These are phyloP conservation scores for Chenopodium quinoa DNA, from an alignment of 148 eudicot species.

Conservation along the genomic window DNA sequence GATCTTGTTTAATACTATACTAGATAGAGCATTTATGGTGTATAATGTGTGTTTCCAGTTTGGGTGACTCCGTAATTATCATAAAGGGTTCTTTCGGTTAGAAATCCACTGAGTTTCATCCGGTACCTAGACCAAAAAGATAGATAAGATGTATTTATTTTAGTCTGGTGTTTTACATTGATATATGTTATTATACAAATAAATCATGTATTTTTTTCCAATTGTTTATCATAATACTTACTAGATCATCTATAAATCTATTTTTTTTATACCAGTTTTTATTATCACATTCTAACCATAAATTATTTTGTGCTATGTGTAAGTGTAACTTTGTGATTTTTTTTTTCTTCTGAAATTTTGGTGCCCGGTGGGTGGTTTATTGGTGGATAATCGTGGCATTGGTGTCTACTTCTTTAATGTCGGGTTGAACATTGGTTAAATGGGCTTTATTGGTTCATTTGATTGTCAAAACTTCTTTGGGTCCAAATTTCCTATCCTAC, in stretches of 20 bases:
- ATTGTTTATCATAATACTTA: too few species aligned
- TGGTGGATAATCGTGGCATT: neutral
- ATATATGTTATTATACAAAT: neutral
- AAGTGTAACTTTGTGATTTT: neutral
- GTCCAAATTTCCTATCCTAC: neutral
- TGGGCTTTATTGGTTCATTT: neutral
- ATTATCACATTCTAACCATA: neutral
- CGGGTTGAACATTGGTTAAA: neutral
- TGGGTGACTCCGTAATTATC: neutral
- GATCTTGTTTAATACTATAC: neutral
- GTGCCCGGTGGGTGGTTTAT: neutral
- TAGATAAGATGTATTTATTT: too few species aligned
- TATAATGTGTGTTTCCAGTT: neutral
- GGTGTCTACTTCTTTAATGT: neutral
- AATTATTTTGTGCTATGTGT: neutral
- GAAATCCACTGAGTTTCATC: neutral
- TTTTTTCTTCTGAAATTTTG: neutral
- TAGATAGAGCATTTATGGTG: neutral
- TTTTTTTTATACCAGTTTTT: neutral
- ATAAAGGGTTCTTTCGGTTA: neutral
- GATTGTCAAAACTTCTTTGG: neutral
- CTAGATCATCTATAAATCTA: too few species aligned
- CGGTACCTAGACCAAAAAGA: neutral
- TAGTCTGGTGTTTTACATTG: too few species aligned
- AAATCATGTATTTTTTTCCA: neutral